phyloP scores from a whole-genome alignment of 139 green algal genomes.

The Limnomonas spitsbergensis region DNA sequence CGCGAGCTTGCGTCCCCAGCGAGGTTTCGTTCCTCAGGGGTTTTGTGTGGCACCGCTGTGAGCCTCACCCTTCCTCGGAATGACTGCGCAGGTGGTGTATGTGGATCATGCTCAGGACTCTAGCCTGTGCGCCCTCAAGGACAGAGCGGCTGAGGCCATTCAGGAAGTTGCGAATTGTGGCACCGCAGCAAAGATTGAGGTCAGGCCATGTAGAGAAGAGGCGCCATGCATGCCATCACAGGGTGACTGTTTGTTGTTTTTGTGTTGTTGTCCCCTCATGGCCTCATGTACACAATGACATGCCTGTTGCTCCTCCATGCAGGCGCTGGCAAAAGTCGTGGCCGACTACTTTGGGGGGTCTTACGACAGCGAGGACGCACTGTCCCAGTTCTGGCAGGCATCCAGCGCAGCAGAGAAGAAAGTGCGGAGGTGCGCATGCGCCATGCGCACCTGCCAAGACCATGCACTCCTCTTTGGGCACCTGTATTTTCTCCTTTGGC shows the following conservation, averaged over 20 bases:
- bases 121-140: conserved; percentile 17
- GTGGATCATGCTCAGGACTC: conserved; percentile 26
- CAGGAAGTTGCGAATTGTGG: conserved; percentile 13
- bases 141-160: conserved; percentile 23
- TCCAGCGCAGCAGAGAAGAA: conserved; percentile 28
- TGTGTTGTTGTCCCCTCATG: background rate
- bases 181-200: conserved; percentile 15
- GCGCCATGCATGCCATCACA: too few species aligned
- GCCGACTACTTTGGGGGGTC: conserved; percentile 29
- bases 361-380: conserved; percentile 22
- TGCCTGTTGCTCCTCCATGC: too few species aligned
- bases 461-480: too few species aligned
- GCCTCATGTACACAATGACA: background rate
- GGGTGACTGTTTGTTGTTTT: too few species aligned
- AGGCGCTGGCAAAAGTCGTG: conserved; percentile 36
- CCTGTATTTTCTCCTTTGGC: too few species aligned
- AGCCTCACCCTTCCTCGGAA: too few species aligned
- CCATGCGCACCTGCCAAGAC: too few species aligned
- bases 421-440: conserved; percentile 23
- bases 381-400: conserved; percentile 30
- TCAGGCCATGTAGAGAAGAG: background rate
- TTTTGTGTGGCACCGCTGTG: too few species aligned
- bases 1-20: too few species aligned
- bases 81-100: conserved; percentile 24
- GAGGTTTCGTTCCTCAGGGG: too few species aligned